Percentiles rank a stretch among this genome's conserved stretches.
These are phyloP conservation scores for Chrysophaeum taylorii DNA, from an alignment of 352 stramenopile genomes.

Conservation along the genomic window DNA sequence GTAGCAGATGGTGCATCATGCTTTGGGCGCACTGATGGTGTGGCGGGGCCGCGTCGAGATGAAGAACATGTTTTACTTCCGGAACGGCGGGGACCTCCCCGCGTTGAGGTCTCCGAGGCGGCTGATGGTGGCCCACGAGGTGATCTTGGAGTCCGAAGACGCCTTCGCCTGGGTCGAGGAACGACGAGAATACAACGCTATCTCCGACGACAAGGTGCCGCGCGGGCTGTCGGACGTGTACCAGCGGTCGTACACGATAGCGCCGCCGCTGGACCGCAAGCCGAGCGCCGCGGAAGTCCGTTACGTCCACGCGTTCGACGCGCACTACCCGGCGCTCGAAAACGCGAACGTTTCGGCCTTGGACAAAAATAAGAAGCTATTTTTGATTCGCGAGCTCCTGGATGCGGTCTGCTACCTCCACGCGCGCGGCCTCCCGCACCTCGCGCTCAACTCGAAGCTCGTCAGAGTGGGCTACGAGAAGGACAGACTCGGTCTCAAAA, in stretches of 20 bases:
- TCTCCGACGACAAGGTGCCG: neutral
- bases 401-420: conserved; percentile 1
- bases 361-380: neutral
- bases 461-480: neutral
- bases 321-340: neutral
- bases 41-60: neutral
- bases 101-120: neutral
- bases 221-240: neutral
- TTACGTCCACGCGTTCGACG: conserved; percentile 13
- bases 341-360: neutral
- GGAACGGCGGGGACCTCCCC: neutral
- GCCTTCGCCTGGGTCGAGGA: neutral
- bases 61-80: neutral
- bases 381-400: neutral
- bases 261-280: neutral
- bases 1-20: neutral
- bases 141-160: conserved; percentile 3
- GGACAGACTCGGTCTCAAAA: neutral
- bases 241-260: neutral
- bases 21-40: neutral
- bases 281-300: neutral
- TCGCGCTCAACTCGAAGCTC: neutral
- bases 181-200: neutral
- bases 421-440: conserved; percentile 8
- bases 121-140: neutral